Percentiles rank a stretch among this genome's conserved stretches.
These are phyloP conservation scores for Aspergillus sp. DNA, from an alignment of 2,329 filamentous ascomycete species.

Conservation along the genomic window DNA sequence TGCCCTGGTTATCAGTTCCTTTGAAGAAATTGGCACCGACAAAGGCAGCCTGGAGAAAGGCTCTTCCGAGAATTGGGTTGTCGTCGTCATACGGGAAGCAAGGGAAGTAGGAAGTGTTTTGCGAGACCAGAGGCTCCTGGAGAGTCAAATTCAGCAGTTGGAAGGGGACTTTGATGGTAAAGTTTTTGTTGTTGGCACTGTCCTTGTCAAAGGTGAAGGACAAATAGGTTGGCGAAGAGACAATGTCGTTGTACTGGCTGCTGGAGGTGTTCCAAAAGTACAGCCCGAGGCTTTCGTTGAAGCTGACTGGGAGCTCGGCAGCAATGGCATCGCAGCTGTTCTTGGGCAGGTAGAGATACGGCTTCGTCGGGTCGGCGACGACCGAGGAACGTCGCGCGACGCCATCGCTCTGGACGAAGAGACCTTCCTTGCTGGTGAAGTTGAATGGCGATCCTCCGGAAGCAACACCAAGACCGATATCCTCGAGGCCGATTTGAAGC, in stretches of 20 bases:
- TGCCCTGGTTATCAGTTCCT: background rate
- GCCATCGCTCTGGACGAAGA: slow-evolving; percentile 23
- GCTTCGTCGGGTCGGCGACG: slow-evolving; percentile 24
- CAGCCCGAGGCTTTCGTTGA: slow-evolving; percentile 30
- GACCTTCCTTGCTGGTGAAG: slow-evolving; percentile 19
- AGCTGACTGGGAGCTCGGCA: slow-evolving; percentile 33
- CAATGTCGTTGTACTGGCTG: slow-evolving; percentile 11
- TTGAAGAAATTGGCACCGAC: slow-evolving; percentile 15
- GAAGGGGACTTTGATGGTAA: slow-evolving; percentile 17
- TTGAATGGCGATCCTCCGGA: slow-evolving; percentile 37
- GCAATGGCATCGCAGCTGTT: slow-evolving; percentile 40
- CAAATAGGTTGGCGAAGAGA: slow-evolving; percentile 16
- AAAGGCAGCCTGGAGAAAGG: slow-evolving; percentile 21
- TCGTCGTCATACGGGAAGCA: slow-evolving; percentile 8
- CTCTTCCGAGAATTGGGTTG: slow-evolving; percentile 14
- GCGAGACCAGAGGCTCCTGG: slow-evolving; percentile 13
- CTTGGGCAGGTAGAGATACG: slow-evolving; percentile 38
- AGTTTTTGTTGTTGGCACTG: slow-evolving; percentile 6
- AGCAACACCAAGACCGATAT: slow-evolving; percentile 40
- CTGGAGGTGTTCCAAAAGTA: slow-evolving; percentile 40
- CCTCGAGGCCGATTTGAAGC: slow-evolving; percentile 24
- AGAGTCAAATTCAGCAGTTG: slow-evolving; percentile 16
- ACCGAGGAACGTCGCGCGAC: slow-evolving; percentile 18
- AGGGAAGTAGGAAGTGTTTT: slow-evolving; percentile 15
- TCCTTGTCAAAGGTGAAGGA: slow-evolving; percentile 17